Conservation (phyloP, 2,329 filamentous ascomycete genomes). For the Cyanodermella asteris region DNA sequence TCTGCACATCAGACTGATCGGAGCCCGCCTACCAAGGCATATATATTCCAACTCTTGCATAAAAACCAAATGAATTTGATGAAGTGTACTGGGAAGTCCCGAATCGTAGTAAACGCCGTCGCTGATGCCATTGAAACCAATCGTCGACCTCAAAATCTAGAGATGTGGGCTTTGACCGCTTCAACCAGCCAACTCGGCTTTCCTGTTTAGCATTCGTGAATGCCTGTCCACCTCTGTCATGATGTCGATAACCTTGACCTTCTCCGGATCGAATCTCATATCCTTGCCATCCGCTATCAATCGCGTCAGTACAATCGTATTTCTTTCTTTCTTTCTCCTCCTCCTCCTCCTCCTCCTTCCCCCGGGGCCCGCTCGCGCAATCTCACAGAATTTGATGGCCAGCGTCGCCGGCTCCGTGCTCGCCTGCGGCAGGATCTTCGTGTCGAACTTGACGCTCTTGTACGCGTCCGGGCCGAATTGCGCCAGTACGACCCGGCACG, state of each 20-base stretch:
- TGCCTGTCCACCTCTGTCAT: slow-evolving; percentile 79
- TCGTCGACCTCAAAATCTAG: background rate
- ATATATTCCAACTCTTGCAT: no score
- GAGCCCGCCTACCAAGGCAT: no score
- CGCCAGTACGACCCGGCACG: slow-evolving; percentile 72
- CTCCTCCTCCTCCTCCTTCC: no score
- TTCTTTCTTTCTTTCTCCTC: no score
- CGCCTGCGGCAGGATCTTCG: slow-evolving; percentile 48
- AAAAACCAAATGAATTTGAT: no score
- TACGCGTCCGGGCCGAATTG: slow-evolving; percentile 63
- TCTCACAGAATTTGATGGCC: slow-evolving; percentile 74
- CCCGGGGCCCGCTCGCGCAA: no score
- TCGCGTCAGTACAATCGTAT: background rate
- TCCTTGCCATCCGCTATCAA: slow-evolving; percentile 73
- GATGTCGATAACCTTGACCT: slow-evolving; percentile 65
- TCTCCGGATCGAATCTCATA: slow-evolving; percentile 59
- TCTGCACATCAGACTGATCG: no score
- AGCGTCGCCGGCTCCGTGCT: slow-evolving; percentile 49
- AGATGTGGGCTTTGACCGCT: no score
- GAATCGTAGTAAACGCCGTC: no score
- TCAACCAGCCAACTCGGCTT: slow-evolving; percentile 49
- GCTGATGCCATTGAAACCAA: background rate
- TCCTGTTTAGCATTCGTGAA: slow-evolving; percentile 59
- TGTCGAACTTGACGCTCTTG: slow-evolving; percentile 51
- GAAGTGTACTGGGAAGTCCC: no score